Conservation (phyloP, 495 filamentous ascomycete species). For the Hypoxylon cercidicola region DNA sequence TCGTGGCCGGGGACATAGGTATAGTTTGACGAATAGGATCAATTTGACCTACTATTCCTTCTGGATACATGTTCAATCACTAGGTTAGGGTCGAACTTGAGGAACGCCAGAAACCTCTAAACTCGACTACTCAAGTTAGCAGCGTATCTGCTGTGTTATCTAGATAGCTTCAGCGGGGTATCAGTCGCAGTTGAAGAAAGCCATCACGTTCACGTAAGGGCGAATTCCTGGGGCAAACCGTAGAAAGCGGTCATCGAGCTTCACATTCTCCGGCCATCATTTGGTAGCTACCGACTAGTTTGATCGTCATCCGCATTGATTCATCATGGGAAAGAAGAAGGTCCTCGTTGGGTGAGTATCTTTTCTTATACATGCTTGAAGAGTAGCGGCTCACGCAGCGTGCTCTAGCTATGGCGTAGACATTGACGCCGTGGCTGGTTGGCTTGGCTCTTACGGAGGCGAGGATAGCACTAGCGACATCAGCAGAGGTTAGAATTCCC, state of each 20-base stretch:
- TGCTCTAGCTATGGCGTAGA: conserved; percentile 52
- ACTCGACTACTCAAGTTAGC: too few species aligned
- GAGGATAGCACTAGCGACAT: conserved; percentile 63
- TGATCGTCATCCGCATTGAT: neutral
- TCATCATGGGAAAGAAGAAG: conserved; percentile 68
- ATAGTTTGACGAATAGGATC: neutral
- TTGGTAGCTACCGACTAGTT: neutral
- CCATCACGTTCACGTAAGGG: too few species aligned
- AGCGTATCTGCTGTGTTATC: too few species aligned
- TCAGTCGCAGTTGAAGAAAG: too few species aligned
- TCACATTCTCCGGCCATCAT: too few species aligned
- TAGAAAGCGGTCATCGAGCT: too few species aligned
- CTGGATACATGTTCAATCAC: too few species aligned
- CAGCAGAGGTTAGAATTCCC: conserved; percentile 53
- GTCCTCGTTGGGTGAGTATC: conserved; percentile 58
- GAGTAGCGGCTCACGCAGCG: conserved; percentile 18
- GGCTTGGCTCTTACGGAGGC: conserved; percentile 49
- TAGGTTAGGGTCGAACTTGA: too few species aligned
- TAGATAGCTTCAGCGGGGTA: too few species aligned
- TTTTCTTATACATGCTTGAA: neutral
- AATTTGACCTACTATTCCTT: neutral
- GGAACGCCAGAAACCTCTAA: too few species aligned
- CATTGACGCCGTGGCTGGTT: conserved; percentile 60
- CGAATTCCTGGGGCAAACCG: too few species aligned
- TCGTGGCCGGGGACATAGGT: too few species aligned